Evolutionary conservation across 2,329 filamentous ascomycete genomes (phyloP).

Genomic region (Arthrobotrys megalospora): DNA sequence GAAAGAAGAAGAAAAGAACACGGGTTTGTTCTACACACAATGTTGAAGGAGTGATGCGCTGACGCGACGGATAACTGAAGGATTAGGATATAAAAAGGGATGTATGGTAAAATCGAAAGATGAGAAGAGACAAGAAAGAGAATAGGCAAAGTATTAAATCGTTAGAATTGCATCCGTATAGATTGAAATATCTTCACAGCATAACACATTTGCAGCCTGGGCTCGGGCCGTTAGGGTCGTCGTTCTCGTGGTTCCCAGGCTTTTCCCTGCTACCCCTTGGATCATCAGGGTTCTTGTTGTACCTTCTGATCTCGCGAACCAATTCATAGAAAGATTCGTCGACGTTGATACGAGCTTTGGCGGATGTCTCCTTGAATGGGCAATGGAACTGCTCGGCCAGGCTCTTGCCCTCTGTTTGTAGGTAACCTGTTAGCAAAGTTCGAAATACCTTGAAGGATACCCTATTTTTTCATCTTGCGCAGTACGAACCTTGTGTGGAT

Average conservation of each 20-base stretch:
- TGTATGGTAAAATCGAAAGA: conserved; percentile 55
- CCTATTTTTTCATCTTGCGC: not conserved
- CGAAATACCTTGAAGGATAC: not conserved
- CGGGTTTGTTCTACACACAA: conserved; percentile 48
- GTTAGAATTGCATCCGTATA: conserved; percentile 61
- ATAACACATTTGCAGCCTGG: conserved; percentile 63
- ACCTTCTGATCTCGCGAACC: conserved; percentile 95
- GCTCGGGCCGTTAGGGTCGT: conserved; percentile 71
- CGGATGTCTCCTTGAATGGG: conserved; percentile 99
- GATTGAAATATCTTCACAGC: conserved; percentile 62
- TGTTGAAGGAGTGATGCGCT: conserved; percentile 58
- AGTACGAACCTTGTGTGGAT: conserved; percentile 83
- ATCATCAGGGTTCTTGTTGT: conserved; percentile 97
- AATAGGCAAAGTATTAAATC: conserved; percentile 55
- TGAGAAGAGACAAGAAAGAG: conserved; percentile 39
- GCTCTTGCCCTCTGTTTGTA: conserved; percentile 82
- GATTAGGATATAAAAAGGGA: conserved; percentile 59
- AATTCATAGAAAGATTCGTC: conserved; percentile 99
- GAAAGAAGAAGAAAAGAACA: no score
- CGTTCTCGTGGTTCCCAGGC: conserved; percentile 73
- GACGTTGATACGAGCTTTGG: conserved; percentile 97
- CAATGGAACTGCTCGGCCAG: conserved; percentile 90
- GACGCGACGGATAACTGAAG: conserved; percentile 57
- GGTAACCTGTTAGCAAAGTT: conserved; percentile 30
- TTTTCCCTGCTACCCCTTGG: conserved; percentile 61